Conservation (phyloP, 2,329 filamentous ascomycete genomes). For the Monilinia laxa region DNA sequence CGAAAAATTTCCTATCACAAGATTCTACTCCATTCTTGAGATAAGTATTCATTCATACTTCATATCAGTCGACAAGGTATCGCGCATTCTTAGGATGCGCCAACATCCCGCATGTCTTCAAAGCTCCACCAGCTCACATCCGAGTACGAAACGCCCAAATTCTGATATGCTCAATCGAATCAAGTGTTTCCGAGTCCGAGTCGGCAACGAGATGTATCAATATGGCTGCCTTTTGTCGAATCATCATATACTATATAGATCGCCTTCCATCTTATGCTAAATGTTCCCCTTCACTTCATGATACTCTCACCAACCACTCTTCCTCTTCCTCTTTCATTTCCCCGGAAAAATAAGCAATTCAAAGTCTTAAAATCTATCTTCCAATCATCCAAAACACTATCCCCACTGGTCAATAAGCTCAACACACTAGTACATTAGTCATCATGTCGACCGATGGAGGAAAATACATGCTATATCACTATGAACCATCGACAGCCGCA, state of each 20-base stretch:
- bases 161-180: neutral
- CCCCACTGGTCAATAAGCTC: neutral
- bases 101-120: too few species aligned
- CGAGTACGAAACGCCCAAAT: too few species aligned
- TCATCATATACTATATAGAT: neutral
- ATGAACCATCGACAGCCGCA: slow-evolving; percentile 27
- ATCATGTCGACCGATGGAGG: slow-evolving; percentile 9
- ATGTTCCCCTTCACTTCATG: neutral
- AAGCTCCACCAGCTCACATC: too few species aligned
- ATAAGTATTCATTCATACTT: too few species aligned
- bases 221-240: too few species aligned
- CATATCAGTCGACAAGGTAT: too few species aligned
- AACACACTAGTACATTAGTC: neutral
- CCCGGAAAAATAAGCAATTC: neutral
- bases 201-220: neutral
- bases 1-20: too few species aligned
- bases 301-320: neutral
- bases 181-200: neutral
- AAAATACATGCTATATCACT: slow-evolving; percentile 25
- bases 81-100: too few species aligned
- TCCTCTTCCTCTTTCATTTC: neutral
- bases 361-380: neutral
- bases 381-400: too few species aligned
- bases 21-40: too few species aligned
- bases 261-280: neutral